These are phyloP conservation scores for Holtermannia corniformis DNA, from an alignment of 768 basidiomycete genomes.

Conservation along the genomic window DNA sequence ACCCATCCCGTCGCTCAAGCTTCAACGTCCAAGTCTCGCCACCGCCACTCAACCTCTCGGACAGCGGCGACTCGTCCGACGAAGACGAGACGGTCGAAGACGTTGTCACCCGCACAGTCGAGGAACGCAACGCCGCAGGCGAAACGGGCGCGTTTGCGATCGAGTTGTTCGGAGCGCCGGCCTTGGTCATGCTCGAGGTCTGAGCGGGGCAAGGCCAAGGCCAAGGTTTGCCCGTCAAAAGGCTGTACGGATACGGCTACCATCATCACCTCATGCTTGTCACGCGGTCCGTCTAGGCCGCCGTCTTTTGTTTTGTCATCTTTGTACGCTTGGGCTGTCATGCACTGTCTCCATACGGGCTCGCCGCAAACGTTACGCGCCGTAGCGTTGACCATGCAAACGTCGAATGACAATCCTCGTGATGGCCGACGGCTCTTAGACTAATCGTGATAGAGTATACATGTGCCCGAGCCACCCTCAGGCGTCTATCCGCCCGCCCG, in stretches of 20 bases:
- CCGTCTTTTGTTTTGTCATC: no score
- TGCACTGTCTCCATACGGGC: no score
- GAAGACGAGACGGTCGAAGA: neutral
- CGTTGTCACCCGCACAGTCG: neutral
- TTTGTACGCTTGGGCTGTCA: no score
- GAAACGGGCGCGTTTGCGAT: neutral
- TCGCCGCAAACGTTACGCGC: no score
- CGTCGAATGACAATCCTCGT: no score
- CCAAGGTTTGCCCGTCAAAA: no score
- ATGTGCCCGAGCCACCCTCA: neutral
- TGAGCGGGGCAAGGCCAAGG: neutral
- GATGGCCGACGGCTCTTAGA: no score
- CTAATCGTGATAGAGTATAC: no score
- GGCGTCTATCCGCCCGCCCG: neutral
- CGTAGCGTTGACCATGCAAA: no score
- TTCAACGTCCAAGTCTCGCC: neutral
- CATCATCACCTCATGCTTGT: no score
- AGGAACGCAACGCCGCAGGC: neutral
- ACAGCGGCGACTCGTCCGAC: neutral
- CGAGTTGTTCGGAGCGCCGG: neutral
- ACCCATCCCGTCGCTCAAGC: neutral
- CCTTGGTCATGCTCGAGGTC: neutral
- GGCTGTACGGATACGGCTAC: no score
- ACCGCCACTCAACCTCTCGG: neutral
- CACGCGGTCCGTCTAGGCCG: no score